Evolutionary conservation across 139 green algal species (phyloP).

Genomic region (Chlorella sp.): DNA sequence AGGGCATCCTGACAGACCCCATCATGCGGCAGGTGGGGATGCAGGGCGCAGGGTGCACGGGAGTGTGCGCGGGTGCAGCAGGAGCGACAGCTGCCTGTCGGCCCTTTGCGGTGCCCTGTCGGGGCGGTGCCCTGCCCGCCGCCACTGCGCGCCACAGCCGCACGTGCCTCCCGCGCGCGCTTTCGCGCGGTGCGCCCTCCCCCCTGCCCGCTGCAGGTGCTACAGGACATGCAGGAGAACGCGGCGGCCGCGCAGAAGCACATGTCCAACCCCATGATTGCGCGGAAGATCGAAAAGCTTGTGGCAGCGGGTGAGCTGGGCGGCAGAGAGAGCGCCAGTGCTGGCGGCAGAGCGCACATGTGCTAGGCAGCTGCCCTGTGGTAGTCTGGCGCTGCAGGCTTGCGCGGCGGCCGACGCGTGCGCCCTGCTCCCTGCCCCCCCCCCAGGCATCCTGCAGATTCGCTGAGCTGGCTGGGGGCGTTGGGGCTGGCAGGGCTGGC

Average conservation of each 20-base stretch:
- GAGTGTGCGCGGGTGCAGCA: no score
- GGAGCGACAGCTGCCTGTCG: no score
- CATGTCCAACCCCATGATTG: slow-evolving; percentile 84
- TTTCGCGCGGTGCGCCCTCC: background rate
- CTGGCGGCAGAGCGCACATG: no score
- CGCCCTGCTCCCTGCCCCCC: no score
- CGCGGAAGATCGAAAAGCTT: slow-evolving; percentile 95
- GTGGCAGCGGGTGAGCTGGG: slow-evolving; percentile 90
- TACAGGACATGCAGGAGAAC: slow-evolving; percentile 92
- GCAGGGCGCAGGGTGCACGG: no score
- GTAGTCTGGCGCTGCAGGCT: no score
- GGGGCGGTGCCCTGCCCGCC: no score
- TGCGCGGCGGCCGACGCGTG: no score
- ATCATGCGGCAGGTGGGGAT: slow-evolving; percentile 86
- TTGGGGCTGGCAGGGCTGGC: no score
- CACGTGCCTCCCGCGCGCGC: background rate
- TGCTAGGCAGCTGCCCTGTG: no score
- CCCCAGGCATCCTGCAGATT: slow-evolving; percentile 21
- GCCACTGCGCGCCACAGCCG: background rate
- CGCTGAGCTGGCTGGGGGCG: background rate
- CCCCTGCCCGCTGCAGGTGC: slow-evolving; percentile 46
- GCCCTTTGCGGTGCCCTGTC: no score
- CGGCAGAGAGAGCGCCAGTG: no score
- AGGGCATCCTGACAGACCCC: slow-evolving; percentile 93
- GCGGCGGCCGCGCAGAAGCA: slow-evolving; percentile 84